Percentiles rank a stretch among this genome's conserved stretches.
Conservation (phyloP, 2,329 filamentous ascomycete genomes). For the Davidsoniella australis region DNA sequence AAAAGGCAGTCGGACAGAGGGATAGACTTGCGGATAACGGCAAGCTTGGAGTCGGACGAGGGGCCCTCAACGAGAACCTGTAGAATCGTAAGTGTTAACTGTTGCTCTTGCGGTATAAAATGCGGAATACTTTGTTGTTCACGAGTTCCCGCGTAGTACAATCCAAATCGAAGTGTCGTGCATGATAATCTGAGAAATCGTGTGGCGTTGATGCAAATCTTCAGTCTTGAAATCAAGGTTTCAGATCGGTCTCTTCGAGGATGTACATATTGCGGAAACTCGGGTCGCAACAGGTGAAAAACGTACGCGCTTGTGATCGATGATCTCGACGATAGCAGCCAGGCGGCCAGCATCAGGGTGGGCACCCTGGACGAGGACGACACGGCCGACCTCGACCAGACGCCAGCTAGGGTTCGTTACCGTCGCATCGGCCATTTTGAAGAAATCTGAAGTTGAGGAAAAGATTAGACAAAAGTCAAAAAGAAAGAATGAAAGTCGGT, state of each 20-base stretch:
- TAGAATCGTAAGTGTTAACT: conserved; percentile 13
- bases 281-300: conserved; percentile 13
- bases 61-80: conserved; percentile 95
- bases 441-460: conserved; percentile 19
- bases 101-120: not conserved
- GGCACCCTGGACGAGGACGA: conserved; percentile 72
- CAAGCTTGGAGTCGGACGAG: conserved; percentile 60
- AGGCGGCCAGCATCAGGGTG: conserved; percentile 72
- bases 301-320: conserved; percentile 99
- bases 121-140: not conserved
- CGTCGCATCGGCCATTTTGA: conserved; percentile 64
- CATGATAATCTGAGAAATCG: not conserved
- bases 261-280: conserved; percentile 7
- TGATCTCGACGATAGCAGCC: conserved; percentile 94
- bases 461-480: conserved; percentile 14
- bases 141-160: not conserved
- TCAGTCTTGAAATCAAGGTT: not conserved
- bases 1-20: conserved; percentile 71
- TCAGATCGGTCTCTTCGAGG: not conserved
- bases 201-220: not conserved
- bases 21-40: conserved; percentile 74
- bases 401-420: conserved; percentile 78
- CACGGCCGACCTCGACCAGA: conserved; percentile 94
- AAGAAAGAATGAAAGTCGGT: conserved; percentile 13
- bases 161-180: not conserved